Base-by-base conservation (phyloP, 495 filamentous ascomycete species). In the Daldinia decipiens region DNA sequence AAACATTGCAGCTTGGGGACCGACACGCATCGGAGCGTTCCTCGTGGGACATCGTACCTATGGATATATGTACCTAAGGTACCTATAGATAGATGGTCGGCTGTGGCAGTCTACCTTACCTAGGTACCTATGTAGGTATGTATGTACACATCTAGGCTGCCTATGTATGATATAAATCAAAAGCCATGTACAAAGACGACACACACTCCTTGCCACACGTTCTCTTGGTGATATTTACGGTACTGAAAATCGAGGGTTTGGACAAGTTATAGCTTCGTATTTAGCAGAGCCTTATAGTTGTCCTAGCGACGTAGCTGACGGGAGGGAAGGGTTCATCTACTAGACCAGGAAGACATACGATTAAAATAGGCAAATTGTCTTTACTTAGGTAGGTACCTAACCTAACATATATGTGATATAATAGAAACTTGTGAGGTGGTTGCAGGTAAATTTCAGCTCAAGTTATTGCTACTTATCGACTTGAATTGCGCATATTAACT, bases 131-230 rank as follows among this genome's bases (percentile, higher is more conserved):
- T n/a, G n/a, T n/a, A n/a, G 26, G 26, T 26, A 26, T 1, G 26
- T 26, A 26, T 26, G 26, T 26, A 26, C 26, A 1, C 3, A 36
- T 59, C n/a, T n/a, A n/a, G n/a, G n/a, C n/a, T n/a, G n/a, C n/a
- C n/a, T n/a, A n/a, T n/a, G 52, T 63, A 62, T 27, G 31, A 61
- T 67, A 59, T 40, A 52, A 59, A 34, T 31, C 31, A 45, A 55
- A 27, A 60, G 0, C 6, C 29, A 8, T 67, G 56, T 67, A 60
- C n/a, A 67, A 60, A 67, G 15, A 36, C 24, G 15, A 29, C 15
- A 27, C 8, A 1, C 26, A 7, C 27, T 24, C 13, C 11, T 53
- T 53, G 2, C 12, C 15, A 12, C 43, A 9, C 4, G 2, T 21
- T 19, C 43, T 47, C 43, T 24, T 21, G 3, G 5, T 21, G 43